phyloP scores from a whole-genome alignment of 495 filamentous ascomycete species.

The Aspergillus conjunctus region DNA sequence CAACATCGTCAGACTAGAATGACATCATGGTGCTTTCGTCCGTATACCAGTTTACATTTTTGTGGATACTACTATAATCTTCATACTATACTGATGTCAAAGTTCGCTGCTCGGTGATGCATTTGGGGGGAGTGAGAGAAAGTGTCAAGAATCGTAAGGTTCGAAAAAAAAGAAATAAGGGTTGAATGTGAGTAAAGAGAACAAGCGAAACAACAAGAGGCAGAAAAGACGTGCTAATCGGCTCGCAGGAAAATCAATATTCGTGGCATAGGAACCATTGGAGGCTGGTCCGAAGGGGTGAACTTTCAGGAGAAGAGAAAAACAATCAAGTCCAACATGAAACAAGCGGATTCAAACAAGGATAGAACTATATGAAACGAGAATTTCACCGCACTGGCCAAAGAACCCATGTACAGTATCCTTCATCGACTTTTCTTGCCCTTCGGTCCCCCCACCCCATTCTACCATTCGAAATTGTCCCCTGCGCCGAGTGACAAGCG shows the following conservation, averaged over 20 bases:
- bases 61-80: conserved; percentile 19
- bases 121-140: conserved; percentile 15
- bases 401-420: conserved; percentile 27
- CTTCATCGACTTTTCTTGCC: conserved; percentile 24
- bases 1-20: not conserved
- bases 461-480: conserved; percentile 22
- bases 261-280: conserved; percentile 15
- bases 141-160: not conserved
- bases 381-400: conserved; percentile 30
- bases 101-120: conserved; percentile 18
- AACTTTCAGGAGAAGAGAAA: conserved; percentile 1
- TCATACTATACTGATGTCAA: conserved; percentile 23
- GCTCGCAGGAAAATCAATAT: conserved; percentile 14
- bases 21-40: conserved; percentile 1
- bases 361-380: conserved; percentile 34
- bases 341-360: conserved; percentile 32
- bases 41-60: conserved; percentile 17
- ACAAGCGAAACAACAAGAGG: conserved; percentile 13
- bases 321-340: conserved; percentile 23
- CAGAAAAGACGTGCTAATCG: conserved; percentile 15
- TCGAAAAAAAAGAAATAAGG: not conserved
- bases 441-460: conserved; percentile 13
- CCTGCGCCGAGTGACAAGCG: conserved; percentile 27
- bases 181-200: conserved; percentile 18
- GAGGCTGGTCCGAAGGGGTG: conserved; percentile 11